Conservation (phyloP, 129 eudicot genomes). For the Chrysanthemum seticuspe region DNA sequence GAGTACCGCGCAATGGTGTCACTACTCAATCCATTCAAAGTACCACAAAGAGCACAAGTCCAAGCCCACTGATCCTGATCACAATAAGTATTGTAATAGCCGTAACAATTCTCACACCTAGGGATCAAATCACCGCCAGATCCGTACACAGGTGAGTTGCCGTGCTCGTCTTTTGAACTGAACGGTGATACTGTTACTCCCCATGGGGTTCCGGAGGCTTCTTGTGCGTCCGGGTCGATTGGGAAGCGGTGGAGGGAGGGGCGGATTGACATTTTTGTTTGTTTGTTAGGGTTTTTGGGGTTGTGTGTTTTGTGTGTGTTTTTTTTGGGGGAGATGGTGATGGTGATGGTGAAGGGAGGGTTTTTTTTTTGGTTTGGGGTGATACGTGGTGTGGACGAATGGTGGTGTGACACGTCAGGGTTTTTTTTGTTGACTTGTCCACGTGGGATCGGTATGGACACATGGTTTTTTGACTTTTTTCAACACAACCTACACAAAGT, state of each 20-base stretch:
- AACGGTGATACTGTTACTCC: conserved; percentile 87
- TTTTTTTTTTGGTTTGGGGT: neutral
- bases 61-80: conserved; percentile 96
- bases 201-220: conserved; percentile 84
- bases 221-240: conserved; percentile 57
- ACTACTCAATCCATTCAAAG: conserved; percentile 70
- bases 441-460: too few species aligned
- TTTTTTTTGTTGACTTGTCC: too few species aligned
- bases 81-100: conserved; percentile 84
- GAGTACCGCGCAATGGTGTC: conserved; percentile 32
- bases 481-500: too few species aligned
- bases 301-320: neutral
- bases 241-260: conserved; percentile 78
- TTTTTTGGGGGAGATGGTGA: neutral
- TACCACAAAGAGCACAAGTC: conserved; percentile 84
- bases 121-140: conserved; percentile 78
- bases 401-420: too few species aligned
- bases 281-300: neutral
- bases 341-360: conserved; percentile 22
- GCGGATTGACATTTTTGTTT: conserved; percentile 66
- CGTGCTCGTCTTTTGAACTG: conserved; percentile 81
- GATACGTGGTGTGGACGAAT: too few species aligned
- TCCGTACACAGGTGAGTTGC: conserved; percentile 83
- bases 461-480: too few species aligned
- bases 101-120: conserved; percentile 95